phyloP scores from a whole-genome alignment of 345 rosid species.

The Iberis pinnata region DNA sequence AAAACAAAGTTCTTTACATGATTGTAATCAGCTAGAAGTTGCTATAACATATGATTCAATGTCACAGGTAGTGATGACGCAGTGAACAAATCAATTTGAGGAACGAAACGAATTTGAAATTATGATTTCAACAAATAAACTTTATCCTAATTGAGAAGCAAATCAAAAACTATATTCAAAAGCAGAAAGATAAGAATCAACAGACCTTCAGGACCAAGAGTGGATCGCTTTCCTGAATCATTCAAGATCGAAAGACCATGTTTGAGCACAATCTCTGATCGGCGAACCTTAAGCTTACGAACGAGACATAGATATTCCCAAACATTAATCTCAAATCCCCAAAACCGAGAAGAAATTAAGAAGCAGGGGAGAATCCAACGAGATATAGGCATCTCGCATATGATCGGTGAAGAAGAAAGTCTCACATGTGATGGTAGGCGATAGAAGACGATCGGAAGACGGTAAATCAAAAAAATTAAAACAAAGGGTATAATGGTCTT shows the following conservation, averaged over 20 bases:
- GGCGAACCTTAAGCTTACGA: slow-evolving; percentile 90
- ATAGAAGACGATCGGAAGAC: no score
- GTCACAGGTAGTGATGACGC: slow-evolving; percentile 14
- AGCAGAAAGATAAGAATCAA: neutral
- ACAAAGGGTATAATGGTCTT: no score
- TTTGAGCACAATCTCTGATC: slow-evolving; percentile 84
- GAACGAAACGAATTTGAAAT: no score
- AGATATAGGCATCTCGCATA: no score
- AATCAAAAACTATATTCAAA: neutral
- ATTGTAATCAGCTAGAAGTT: neutral
- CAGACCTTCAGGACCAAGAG: slow-evolving; percentile 78
- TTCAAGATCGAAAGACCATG: slow-evolving; percentile 77
- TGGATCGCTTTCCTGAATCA: slow-evolving; percentile 65
- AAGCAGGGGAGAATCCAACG: no score
- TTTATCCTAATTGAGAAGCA: slow-evolving; percentile 7
- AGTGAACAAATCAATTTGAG: slow-evolving; percentile 14
- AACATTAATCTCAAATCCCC: no score
- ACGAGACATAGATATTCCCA: slow-evolving; percentile 93
- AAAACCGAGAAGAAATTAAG: no score
- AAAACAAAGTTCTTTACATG: neutral
- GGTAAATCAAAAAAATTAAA: no score
- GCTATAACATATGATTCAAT: no score
- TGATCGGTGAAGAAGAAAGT: no score
- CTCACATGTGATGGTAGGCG: no score
- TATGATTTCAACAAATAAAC: no score